Evolutionary conservation across 1,284 basidiomycete species (phyloP).

Genomic region (Wallemia hederae): DNA sequence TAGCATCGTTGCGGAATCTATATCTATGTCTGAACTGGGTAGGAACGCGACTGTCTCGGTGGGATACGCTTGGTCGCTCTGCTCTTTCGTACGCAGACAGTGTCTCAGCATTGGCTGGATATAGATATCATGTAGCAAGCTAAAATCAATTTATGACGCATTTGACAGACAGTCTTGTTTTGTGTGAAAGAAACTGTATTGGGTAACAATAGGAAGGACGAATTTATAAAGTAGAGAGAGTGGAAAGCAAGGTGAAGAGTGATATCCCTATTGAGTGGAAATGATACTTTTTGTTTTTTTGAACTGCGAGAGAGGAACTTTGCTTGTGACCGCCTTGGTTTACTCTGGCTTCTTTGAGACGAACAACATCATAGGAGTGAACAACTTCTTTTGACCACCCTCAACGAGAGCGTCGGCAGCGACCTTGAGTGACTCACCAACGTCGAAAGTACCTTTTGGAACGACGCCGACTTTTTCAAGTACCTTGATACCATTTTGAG

Average conservation of each 20-base stretch:
- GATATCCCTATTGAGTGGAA: not conserved
- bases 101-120: not conserved
- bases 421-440: conserved; percentile 63
- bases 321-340: no score
- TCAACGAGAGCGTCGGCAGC: conserved; percentile 51
- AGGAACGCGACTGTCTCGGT: not conserved
- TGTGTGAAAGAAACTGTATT: not conserved
- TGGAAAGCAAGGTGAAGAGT: no score
- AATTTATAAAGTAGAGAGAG: not conserved
- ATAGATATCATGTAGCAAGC: no score
- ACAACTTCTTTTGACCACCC: conserved; percentile 66
- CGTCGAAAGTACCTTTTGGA: conserved; percentile 76
- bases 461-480: conserved; percentile 52
- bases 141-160: not conserved
- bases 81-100: not conserved
- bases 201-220: not conserved
- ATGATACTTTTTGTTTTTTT: no score
- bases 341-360: conserved; percentile 31
- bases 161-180: no score
- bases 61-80: not conserved
- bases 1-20: not conserved
- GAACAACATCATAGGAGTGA: conserved; percentile 51
- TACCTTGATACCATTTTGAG: conserved; percentile 46
- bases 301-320: not conserved
- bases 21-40: not conserved